These are phyloP conservation scores for Eutrema heterophyllum DNA, from an alignment of 345 rosid genomes.

Conservation along the genomic window DNA sequence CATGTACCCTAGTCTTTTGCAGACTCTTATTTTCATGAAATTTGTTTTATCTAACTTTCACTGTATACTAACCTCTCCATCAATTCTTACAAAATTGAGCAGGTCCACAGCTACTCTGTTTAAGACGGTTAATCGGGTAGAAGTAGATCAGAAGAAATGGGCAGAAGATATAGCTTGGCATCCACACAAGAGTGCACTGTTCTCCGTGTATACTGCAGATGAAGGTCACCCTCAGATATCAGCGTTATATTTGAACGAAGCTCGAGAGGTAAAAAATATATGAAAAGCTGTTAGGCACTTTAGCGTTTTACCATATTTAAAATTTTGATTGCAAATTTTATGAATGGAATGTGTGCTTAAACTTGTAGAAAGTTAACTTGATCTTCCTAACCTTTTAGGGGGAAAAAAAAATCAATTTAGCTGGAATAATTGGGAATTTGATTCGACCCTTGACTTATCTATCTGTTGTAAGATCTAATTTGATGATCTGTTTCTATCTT, in stretches of 20 bases:
- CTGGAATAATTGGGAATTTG: slow-evolving; percentile 10
- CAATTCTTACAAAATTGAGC: slow-evolving; percentile 6
- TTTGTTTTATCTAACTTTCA: neutral
- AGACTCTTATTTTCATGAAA: neutral
- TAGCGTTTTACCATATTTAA: neutral
- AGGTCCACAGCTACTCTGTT: slow-evolving; percentile 28
- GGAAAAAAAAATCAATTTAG: neutral
- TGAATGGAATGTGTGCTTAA: neutral
- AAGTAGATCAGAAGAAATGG: slow-evolving; percentile 30
- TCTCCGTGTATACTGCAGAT: slow-evolving; percentile 32
- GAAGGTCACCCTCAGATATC: slow-evolving; percentile 33
- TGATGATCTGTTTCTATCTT: neutral
- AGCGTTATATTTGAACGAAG: slow-evolving; percentile 20
- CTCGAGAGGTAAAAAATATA: slow-evolving; percentile 16
- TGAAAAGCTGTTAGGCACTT: neutral
- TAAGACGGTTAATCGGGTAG: slow-evolving; percentile 22
- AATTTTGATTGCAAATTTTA: neutral
- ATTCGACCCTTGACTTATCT: neutral
- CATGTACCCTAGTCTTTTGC: neutral
- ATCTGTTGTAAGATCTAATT: neutral
- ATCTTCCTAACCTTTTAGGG: neutral
- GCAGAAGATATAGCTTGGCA: slow-evolving; percentile 40
- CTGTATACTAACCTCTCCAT: neutral
- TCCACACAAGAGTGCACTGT: slow-evolving; percentile 32
- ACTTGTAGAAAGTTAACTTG: neutral